Base-by-base conservation (phyloP, 768 basidiomycete genomes). In the Mycena crocata region DNA sequence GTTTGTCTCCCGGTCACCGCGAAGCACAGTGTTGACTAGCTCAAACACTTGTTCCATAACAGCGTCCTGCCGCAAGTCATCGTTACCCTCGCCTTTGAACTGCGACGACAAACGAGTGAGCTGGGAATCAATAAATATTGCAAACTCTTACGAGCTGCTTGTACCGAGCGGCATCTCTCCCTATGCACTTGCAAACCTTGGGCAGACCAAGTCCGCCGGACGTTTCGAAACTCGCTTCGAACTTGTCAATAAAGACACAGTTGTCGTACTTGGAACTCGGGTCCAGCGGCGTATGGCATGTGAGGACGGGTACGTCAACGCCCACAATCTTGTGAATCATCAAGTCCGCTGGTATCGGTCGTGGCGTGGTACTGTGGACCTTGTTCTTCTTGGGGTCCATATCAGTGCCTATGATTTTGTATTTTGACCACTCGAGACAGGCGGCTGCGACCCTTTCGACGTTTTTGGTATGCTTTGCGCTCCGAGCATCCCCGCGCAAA, bases 31-130 rank as follows among this genome's bases (percentile, higher is more conserved):
- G 68, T 99, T 98, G 61, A 96, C 92, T 23, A 99, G 84, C 23
- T 89, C 88, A 73, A 99, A 99, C 2, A 98, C 95, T 78, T 99
- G 98, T 73, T 98, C 95, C 96, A 99, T 98, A 57, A 99, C 95
- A 1, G 96, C 96, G 74, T 99, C 98, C 78, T 99, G 98, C 42
- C 98, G 90, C 49, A 98, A 76, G 73, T 99, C 98, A 71, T 99
- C 98, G 13, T 88, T 84, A 12, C 92, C 92, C 80, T 93, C 89
- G 5, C 95, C 95, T 76, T 99, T 98, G 80, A 95, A 96, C 95
- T 97, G 67, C 7, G 55, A 37, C 34, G 31, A 67, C 51, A 23
- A 57, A 55, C 52, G 19, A 55, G 54, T 39, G 54, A 42, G 42
- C 19, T 54, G 31, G 0, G 34, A 24, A 32, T 10, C 39, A 34